Percentiles rank a stretch among this genome's conserved stretches.
Evolutionary conservation across 495 filamentous ascomycete species (phyloP).

Genomic region (Lophiotrema nucula): DNA sequence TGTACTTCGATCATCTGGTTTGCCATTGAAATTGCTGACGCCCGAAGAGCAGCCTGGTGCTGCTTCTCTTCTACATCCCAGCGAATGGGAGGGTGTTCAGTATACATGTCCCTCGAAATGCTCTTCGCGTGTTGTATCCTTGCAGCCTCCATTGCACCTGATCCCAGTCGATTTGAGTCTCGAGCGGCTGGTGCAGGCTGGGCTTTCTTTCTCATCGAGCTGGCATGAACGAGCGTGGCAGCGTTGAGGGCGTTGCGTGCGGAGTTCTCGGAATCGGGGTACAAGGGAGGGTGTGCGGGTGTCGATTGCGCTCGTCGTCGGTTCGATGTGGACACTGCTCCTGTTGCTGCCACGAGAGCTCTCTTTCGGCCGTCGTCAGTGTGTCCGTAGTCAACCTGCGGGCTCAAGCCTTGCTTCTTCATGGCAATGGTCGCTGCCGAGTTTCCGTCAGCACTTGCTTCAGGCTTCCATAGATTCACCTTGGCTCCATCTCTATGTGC

Average conservation of each 20-base stretch:
- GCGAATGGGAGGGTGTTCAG: constrained; percentile 68
- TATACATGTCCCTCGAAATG: constrained; percentile 64
- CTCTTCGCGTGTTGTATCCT: constrained; percentile 56
- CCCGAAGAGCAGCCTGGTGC: constrained; percentile 66
- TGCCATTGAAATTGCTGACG: constrained; percentile 84
- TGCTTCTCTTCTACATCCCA: constrained; percentile 71
- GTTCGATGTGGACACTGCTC: constrained; percentile 56
- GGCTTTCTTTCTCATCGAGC: constrained; percentile 29
- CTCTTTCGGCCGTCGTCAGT: constrained; percentile 52
- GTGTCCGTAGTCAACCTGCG: constrained; percentile 46
- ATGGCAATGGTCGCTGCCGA: constrained; percentile 61
- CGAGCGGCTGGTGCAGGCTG: not conserved
- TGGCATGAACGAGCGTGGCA: constrained; percentile 58
- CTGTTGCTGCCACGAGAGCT: constrained; percentile 70
- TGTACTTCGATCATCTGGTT: constrained; percentile 75
- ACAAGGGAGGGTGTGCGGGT: constrained; percentile 51
- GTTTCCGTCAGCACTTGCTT: constrained; percentile 52
- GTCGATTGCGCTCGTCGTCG: constrained; percentile 67
- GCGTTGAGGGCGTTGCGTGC: constrained; percentile 65
- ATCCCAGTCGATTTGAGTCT: constrained; percentile 30
- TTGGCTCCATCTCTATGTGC: constrained; percentile 63
- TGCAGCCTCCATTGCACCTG: constrained; percentile 54
- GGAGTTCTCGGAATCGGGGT: constrained; percentile 60
- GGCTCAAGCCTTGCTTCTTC: constrained; percentile 44
- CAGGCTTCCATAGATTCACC: constrained; percentile 50